phyloP scores from a whole-genome alignment of 2,329 filamentous ascomycete genomes.

The Elsinoe arachidis region DNA sequence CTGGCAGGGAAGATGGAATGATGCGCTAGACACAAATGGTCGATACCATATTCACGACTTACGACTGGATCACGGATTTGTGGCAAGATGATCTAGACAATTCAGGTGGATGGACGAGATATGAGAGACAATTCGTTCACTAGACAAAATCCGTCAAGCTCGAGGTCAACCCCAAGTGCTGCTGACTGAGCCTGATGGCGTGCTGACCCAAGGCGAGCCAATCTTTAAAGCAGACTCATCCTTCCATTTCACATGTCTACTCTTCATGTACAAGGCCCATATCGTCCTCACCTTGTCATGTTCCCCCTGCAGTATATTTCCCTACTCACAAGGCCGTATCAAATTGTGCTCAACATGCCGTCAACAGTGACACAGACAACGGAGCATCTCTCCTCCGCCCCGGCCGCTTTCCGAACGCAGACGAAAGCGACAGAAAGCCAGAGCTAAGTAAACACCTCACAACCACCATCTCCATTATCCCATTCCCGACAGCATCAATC shows the following conservation, averaged over 20 bases:
- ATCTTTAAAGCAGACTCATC: not conserved
- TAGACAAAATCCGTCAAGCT: not conserved
- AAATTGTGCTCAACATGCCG: not conserved
- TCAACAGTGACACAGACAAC: not conserved
- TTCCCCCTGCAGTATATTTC: not conserved
- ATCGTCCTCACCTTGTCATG: not conserved
- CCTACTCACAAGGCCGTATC: not conserved
- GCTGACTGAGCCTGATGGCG: constrained; percentile 8
- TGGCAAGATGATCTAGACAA: no score
- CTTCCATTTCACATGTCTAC: not conserved
- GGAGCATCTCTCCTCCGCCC: constrained; percentile 1
- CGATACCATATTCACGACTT: no score
- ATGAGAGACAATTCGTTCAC: no score
- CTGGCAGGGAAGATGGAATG: no score
- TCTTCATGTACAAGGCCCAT: not conserved
- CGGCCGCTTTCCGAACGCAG: not conserved
- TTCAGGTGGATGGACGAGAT: no score
- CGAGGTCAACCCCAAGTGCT: not conserved
- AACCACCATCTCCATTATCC: not conserved
- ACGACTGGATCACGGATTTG: no score
- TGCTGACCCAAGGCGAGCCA: not conserved
- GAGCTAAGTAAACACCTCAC: not conserved
- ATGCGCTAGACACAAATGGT: no score
- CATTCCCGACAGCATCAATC: no score
- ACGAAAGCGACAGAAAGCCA: not conserved